Evolutionary conservation across 495 filamentous ascomycete genomes (phyloP).

Genomic region (Penicillium antarcticum): DNA sequence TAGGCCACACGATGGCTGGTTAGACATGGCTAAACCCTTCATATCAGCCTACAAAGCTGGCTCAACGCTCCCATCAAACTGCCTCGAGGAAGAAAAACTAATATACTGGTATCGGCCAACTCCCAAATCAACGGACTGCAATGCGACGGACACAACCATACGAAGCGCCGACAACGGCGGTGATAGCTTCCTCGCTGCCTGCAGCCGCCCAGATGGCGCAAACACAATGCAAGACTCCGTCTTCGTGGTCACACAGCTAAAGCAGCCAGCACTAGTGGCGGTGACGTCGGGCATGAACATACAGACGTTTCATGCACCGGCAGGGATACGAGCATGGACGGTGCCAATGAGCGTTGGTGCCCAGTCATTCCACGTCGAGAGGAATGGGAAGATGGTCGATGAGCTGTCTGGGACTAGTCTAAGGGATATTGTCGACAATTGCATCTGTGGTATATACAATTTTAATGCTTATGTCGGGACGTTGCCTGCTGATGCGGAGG

Average conservation of each 20-base stretch:
- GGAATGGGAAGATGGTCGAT: slow-evolving; percentile 37
- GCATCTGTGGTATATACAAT: slow-evolving; percentile 60
- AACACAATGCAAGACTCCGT: slow-evolving; percentile 52
- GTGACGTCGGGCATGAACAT: slow-evolving; percentile 49
- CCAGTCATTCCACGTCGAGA: slow-evolving; percentile 49
- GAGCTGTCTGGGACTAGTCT: slow-evolving; percentile 48
- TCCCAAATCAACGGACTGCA: slow-evolving; percentile 44
- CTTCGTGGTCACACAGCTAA: slow-evolving; percentile 56
- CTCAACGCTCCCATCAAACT: slow-evolving; percentile 29
- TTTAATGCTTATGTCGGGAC: slow-evolving; percentile 56
- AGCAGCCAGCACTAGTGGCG: slow-evolving; percentile 39
- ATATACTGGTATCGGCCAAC: slow-evolving; percentile 61
- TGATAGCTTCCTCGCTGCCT: slow-evolving; percentile 49
- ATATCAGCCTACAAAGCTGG: slow-evolving; percentile 59
- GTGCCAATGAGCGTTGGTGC: slow-evolving; percentile 46
- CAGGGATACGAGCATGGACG: slow-evolving; percentile 47
- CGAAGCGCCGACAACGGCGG: slow-evolving; percentile 41
- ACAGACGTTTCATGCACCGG: slow-evolving; percentile 45
- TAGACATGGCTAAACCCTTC: slow-evolving; percentile 58
- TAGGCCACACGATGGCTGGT: slow-evolving; percentile 57
- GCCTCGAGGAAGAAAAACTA: slow-evolving; percentile 50
- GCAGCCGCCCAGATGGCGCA: slow-evolving; percentile 52
- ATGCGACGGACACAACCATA: slow-evolving; percentile 53
- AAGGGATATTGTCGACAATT: slow-evolving; percentile 49
- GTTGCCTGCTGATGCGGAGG: slow-evolving; percentile 23